Percentiles rank a stretch among this genome's conserved stretches.
These are phyloP conservation scores for Luffa aegyptiaca DNA, from an alignment of 306 rosid species.

Conservation along the genomic window DNA sequence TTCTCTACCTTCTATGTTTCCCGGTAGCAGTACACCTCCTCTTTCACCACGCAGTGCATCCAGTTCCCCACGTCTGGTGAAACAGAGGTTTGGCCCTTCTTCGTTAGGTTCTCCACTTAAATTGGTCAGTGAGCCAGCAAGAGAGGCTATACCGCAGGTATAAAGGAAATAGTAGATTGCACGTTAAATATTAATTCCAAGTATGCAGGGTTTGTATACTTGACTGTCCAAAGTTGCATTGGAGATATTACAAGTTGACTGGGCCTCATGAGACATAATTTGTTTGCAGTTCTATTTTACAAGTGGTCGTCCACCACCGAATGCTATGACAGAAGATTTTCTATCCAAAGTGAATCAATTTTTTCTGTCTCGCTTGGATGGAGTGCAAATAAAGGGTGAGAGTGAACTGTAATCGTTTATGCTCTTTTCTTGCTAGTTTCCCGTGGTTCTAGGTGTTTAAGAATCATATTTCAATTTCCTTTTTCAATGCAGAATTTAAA, in stretches of 20 bases:
- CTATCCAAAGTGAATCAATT: slow-evolving; percentile 45
- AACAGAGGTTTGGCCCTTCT: slow-evolving; percentile 79
- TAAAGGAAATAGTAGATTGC: slow-evolving; percentile 12
- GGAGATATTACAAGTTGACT: background rate
- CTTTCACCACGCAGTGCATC: slow-evolving; percentile 81
- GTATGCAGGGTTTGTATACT: background rate
- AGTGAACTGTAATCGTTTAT: slow-evolving; percentile 12
- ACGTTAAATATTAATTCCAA: background rate
- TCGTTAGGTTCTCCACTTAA: slow-evolving; percentile 84
- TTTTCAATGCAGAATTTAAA: slow-evolving; percentile 63
- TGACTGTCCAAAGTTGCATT: background rate
- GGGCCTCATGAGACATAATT: background rate
- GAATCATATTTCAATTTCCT: background rate
- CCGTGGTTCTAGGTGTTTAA: slow-evolving; percentile 11
- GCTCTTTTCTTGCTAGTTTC: slow-evolving; percentile 13
- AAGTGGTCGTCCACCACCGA: slow-evolving; percentile 72
- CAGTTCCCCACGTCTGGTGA: slow-evolving; percentile 85
- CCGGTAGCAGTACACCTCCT: slow-evolving; percentile 98
- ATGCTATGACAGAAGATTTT: slow-evolving; percentile 65
- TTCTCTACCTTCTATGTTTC: slow-evolving; percentile 96
- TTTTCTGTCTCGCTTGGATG: slow-evolving; percentile 58
- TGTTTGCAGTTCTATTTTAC: slow-evolving; percentile 85
- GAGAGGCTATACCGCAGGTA: slow-evolving; percentile 96
- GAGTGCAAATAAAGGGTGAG: slow-evolving; percentile 85
- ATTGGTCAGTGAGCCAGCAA: slow-evolving; percentile 81